Conservation (phyloP, 164 flowering plant species). For the Houttuynia cordata region DNA sequence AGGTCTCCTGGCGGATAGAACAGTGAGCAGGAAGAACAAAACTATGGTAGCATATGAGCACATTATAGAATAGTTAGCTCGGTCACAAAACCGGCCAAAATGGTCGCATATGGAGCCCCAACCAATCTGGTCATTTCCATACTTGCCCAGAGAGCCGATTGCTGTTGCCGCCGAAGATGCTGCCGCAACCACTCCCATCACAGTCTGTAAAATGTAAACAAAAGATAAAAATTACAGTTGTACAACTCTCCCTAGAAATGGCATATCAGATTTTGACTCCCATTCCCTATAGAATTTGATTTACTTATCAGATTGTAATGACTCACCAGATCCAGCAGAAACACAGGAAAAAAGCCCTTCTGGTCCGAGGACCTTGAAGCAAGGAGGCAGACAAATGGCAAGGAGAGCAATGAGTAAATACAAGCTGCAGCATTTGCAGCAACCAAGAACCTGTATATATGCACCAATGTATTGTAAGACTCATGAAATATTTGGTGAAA, state of each 20-base stretch:
- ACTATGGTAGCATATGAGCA: conserved; percentile 31
- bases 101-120: conserved; percentile 42
- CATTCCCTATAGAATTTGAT: background rate
- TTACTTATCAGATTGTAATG: background rate
- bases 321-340: conserved; percentile 51
- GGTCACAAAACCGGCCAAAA: conserved; percentile 36
- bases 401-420: conserved; percentile 27
- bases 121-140: conserved; percentile 33
- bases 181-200: conserved; percentile 26
- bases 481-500: background rate
- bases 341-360: conserved; percentile 24
- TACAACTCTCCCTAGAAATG: background rate
- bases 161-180: conserved; percentile 51
- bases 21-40: conserved; percentile 23
- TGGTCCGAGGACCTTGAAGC: conserved; percentile 5
- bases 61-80: conserved; percentile 11
- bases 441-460: conserved; percentile 35
- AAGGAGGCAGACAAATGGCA: conserved; percentile 15
- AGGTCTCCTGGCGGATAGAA: conserved; percentile 20
- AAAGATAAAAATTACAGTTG: no score
- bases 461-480: background rate
- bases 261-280: no score
- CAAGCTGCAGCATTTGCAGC: conserved; percentile 23
- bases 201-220: conserved; percentile 25
- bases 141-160: conserved; percentile 29